Evolutionary conservation across 2,329 filamentous ascomycete genomes (phyloP).

Genomic region (Cladobotryum mycophilum): DNA sequence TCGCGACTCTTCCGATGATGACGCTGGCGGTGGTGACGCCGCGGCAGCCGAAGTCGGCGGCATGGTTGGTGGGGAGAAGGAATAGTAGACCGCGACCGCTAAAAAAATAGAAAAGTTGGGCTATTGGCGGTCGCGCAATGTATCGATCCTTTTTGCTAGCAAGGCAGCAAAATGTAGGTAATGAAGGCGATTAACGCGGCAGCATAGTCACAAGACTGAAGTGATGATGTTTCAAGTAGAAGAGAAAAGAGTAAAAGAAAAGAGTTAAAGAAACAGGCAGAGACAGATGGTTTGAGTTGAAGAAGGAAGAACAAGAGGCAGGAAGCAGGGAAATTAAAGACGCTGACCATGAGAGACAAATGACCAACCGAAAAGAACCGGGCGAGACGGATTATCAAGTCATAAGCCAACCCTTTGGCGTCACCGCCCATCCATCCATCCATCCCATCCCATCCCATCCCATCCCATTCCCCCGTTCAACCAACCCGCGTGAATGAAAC

Average conservation of each 20-base stretch:
- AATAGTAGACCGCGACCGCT: background rate
- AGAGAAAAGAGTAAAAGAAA: background rate
- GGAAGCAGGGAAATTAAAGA: background rate
- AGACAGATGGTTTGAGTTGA: background rate
- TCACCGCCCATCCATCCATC: too few species aligned
- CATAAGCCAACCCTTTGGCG: too few species aligned
- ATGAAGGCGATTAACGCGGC: background rate
- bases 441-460: too few species aligned
- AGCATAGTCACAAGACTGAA: background rate
- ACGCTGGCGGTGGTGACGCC: background rate
- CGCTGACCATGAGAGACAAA: background rate
- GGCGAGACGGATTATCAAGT: too few species aligned
- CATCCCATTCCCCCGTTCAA: too few species aligned
- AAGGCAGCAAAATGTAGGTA: background rate
- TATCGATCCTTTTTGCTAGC: too few species aligned
- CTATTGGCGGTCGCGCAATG: too few species aligned
- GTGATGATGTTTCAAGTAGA: too few species aligned
- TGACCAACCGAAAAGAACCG: too few species aligned
- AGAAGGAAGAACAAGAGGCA: background rate
- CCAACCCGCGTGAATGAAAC: too few species aligned
- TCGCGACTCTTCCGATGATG: conserved; percentile 3
- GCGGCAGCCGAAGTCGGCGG: conserved; percentile 2
- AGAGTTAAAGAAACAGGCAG: background rate
- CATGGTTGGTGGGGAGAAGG: conserved; percentile 2
- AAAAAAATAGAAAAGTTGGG: background rate